A percentile compares a stretch with the other conserved stretches of the same genome.
Evolutionary conservation across 208 protist species (phyloP).

Genomic region (Leptomonas seymouri): DNA sequence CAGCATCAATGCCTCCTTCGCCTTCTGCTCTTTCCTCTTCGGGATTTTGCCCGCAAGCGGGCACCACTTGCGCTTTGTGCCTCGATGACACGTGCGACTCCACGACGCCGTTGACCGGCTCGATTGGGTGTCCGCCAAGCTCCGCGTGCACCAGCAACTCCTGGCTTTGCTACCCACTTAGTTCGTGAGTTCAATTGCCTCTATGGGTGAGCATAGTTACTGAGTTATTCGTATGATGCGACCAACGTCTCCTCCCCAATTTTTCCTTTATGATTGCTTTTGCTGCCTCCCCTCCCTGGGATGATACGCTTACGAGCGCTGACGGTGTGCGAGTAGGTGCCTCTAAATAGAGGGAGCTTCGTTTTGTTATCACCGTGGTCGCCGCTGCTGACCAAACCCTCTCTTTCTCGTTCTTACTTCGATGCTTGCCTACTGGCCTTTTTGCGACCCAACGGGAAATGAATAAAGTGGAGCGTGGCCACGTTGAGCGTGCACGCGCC

Average conservation of each 20-base stretch:
- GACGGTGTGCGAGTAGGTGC: too few relatives aligned
- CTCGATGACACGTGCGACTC: constrained; percentile 1
- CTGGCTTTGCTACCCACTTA: constrained; percentile 14
- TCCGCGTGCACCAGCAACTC: constrained; percentile 8
- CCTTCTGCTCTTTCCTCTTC: neutral
- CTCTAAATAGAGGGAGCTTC: too few relatives aligned
- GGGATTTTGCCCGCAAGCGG: constrained; percentile 40
- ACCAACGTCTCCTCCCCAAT: too few relatives aligned
- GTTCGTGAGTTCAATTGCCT: neutral
- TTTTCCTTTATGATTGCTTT: too few relatives aligned
- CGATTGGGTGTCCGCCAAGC: constrained; percentile 16
- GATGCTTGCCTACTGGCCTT: neutral
- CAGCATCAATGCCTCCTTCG: neutral
- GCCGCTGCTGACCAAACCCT: neutral
- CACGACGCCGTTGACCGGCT: constrained; percentile 4
- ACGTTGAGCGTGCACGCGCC: too few relatives aligned
- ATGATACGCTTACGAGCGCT: too few relatives aligned
- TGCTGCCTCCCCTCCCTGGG: too few relatives aligned
- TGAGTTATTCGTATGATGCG: too few relatives aligned
- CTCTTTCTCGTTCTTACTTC: too few relatives aligned
- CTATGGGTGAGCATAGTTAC: neutral
- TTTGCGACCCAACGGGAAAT: too few relatives aligned
- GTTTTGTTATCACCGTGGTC: neutral
- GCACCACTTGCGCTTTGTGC: constrained; percentile 44
- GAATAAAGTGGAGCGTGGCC: too few relatives aligned